Percentiles rank a stretch among this genome's conserved stretches.
phyloP scores from a whole-genome alignment of 2,329 filamentous ascomycete species.

The Scedosporium minutisporum region DNA sequence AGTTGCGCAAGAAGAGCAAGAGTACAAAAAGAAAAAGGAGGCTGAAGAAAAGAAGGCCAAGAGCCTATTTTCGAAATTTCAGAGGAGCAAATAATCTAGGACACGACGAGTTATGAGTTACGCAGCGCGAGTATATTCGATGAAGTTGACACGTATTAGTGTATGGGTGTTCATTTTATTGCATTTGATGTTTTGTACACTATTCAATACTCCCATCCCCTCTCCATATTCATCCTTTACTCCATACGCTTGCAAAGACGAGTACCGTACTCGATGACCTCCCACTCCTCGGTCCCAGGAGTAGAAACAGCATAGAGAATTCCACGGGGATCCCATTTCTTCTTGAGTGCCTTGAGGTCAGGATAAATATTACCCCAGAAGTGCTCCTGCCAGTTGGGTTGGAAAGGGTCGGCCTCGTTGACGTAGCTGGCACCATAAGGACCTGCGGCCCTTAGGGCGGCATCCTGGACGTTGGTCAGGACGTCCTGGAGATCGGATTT shows the following conservation, averaged over 20 bases:
- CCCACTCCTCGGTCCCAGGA: constrained; percentile 36
- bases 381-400: constrained; percentile 24
- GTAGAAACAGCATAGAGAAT: constrained; percentile 33
- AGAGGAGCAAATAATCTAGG: not conserved
- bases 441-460: constrained; percentile 24
- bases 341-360: constrained; percentile 25
- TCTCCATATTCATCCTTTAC: not conserved
- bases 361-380: constrained; percentile 32
- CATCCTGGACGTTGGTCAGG: constrained; percentile 26
- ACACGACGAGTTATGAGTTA: not conserved
- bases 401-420: constrained; percentile 28
- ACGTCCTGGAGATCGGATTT: constrained; percentile 29
- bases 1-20: constrained; percentile 19
- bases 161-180: no score
- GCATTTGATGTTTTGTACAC: not conserved
- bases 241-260: constrained; percentile 25
- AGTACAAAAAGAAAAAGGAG: constrained; percentile 17
- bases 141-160: no score
- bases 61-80: not conserved
- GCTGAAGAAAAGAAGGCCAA: constrained; percentile 11
- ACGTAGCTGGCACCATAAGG: constrained; percentile 31
- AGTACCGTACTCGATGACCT: constrained; percentile 25
- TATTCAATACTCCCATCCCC: not conserved
- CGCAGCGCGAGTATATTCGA: not conserved
- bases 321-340: constrained; percentile 30